Evolutionary conservation across 371 early-diverging fungal species (phyloP).

Genomic region (Actinomortierella wolfii): DNA sequence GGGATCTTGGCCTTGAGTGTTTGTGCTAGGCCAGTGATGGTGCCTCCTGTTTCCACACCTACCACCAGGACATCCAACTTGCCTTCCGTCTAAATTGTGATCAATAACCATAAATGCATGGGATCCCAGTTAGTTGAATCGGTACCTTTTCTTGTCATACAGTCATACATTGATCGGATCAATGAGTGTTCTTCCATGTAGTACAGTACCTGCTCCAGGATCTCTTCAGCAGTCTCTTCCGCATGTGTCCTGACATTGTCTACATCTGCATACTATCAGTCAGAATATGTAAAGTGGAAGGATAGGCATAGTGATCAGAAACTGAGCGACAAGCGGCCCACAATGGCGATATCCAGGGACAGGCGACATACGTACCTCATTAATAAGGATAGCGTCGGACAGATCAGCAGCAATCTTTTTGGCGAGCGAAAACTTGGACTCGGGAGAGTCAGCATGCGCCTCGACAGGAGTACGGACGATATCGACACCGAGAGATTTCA

Average conservation of each 20-base stretch:
- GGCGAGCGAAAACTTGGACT: conserved; percentile 74
- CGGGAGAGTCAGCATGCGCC: conserved; percentile 73
- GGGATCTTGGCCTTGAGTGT: conserved; percentile 62
- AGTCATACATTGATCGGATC: too few relatives aligned
- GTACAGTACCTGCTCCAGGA: conserved; percentile 58
- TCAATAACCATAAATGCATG: too few relatives aligned
- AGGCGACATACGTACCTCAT: conserved; percentile 57
- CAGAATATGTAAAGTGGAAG: conserved; percentile 1
- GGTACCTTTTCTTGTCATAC: too few relatives aligned
- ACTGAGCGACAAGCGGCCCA: too few relatives aligned
- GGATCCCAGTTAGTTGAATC: too few relatives aligned
- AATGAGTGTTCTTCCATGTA: too few relatives aligned
- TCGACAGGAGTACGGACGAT: conserved; percentile 79
- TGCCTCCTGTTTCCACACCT: conserved; percentile 76
- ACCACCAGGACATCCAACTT: conserved; percentile 68
- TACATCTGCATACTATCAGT: conserved; percentile 26
- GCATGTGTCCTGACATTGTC: conserved; percentile 33
- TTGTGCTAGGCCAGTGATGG: conserved; percentile 65
- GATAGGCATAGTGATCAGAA: background rate
- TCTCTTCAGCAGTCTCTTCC: conserved; percentile 67
- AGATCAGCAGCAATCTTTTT: conserved; percentile 60
- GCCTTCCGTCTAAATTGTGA: conserved; percentile 39
- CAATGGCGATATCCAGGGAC: too few relatives aligned
- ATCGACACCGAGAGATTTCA: conserved; percentile 79
- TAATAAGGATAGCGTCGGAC: conserved; percentile 64